Percentiles rank a stretch among this genome's conserved stretches.
These are phyloP conservation scores for Ophiostoma sp. DNA, from an alignment of 2,329 filamentous ascomycete species.

Conservation along the genomic window DNA sequence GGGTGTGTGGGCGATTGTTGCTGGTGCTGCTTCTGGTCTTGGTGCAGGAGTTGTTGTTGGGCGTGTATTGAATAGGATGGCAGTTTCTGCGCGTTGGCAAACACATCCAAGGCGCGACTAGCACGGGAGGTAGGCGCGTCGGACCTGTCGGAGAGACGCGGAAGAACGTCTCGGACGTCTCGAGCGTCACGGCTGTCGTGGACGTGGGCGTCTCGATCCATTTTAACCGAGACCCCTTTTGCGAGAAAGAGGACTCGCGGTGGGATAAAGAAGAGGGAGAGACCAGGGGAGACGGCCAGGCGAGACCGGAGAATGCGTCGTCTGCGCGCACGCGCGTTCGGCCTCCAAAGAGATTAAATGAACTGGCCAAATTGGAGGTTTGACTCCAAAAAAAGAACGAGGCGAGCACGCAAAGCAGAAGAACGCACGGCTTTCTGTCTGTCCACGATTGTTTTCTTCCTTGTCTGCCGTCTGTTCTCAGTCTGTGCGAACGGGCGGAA, in stretches of 20 bases:
- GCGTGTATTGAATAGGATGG: slow-evolving; percentile 20
- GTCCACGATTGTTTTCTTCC: neutral
- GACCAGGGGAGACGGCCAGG: neutral
- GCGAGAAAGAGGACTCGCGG: slow-evolving; percentile 1
- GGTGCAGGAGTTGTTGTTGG: slow-evolving; percentile 20
- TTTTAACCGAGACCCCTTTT: slow-evolving; percentile 28
- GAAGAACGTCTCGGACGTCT: slow-evolving; percentile 27
- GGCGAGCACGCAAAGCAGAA: neutral
- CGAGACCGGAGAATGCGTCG: neutral
- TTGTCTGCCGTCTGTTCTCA: neutral
- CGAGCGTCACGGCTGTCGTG: slow-evolving; percentile 20
- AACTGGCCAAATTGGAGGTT: neutral
- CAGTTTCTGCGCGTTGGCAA: slow-evolving; percentile 24
- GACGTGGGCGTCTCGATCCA: slow-evolving; percentile 29
- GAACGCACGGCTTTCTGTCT: neutral
- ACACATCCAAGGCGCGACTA: slow-evolving; percentile 25
- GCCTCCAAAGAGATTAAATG: neutral
- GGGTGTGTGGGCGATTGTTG: slow-evolving; percentile 26
- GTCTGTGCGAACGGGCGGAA: slow-evolving; percentile 18
- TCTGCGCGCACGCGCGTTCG: slow-evolving; percentile 5
- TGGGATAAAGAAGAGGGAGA: slow-evolving; percentile 4
- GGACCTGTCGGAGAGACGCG: slow-evolving; percentile 29
- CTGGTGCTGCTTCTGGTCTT: slow-evolving; percentile 25
- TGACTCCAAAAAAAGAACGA: neutral
- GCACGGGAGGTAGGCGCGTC: slow-evolving; percentile 31